Evolutionary conservation across 2,329 filamentous ascomycete genomes (phyloP), one percentile per base, ranked within the genome.

Genomic region (Ceratocystiopsis minuta): DNA sequence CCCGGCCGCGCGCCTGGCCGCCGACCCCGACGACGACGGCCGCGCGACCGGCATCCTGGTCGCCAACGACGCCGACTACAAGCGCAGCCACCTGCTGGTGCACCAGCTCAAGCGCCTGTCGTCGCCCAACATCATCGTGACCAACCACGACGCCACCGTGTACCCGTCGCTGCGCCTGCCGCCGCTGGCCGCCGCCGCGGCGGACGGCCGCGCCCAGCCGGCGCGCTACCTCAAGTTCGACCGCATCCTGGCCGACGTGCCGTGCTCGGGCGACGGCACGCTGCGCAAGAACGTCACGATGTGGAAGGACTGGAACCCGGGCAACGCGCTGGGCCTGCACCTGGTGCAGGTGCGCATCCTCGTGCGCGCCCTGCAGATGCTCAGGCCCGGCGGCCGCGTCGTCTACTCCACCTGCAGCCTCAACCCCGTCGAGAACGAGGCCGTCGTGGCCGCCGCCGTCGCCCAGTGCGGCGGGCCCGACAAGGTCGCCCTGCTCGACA

Each of bases 331-430:
- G 41, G 90, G 88, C 18, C 70, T 98, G 32, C 82, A 95, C 59
- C 64, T 75, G 32, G 92, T 85, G 2, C 90, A 98, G 61, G 72
- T 85, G 37, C 72, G 88, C 38, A 98, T 98, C 51, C 67, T 98
- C 39, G 82, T 93, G 43, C 79, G 90, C 47, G 84, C 90, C 31
- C 68, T 98, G 40, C 88, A 96, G 62, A 85, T 98, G 77, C 74
- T 98, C 50, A 96, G 95, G 66, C 80, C 85, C 43, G 88, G 90
- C 35, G 90, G 90, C 40, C 76, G 87, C 48, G 83, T 96, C 24
- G 88, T 98, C 41, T 98, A 96, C 64, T 96, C 88, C 3, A 98
- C 90, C 16, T 98, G 90, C 69, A 95, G 86, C 60, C 85, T 98
- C 82, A 98, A 98, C 62, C 90, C 90, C 0, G 76, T 96, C 24